Evolutionary conservation across 495 filamentous ascomycete species (phyloP), one percentile per base, ranked within the genome.

Genomic region (Parathielavia hyrcaniae): DNA sequence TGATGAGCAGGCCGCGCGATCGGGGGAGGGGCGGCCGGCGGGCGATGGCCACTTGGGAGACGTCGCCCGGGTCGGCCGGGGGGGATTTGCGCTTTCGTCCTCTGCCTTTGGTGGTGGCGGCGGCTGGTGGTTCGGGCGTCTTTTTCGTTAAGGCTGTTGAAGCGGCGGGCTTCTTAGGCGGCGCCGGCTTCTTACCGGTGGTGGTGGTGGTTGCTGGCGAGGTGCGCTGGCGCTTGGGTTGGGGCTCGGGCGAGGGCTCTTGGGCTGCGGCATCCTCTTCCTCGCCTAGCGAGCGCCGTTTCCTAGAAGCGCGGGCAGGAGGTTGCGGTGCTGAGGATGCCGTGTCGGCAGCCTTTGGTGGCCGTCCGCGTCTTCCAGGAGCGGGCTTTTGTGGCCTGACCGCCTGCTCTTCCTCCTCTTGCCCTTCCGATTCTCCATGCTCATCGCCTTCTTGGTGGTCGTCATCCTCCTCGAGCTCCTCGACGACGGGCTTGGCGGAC

Each of bases 1-100:
- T 74, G 53, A 89, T 85, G 54, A 87, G 80, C 4, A 91, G 75
- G 50, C 84, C 85, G 55, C 83, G 82, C 40, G 75, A 75, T 59
- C 73, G 81, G 45, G 80, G 80, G 7, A 78, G 69, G 16, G 79
- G 77, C 26, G 81, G 81, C 0, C 77, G 75, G 9, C 74, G 77
- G 36, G 77, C 71, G 14, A 79, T 49, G 22, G 53, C 62, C 6
- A 70, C 64, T 7, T 48, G 67, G 44, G 74, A 75, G 4, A 66
- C 65, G 26, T 79, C 76, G 36, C 69, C 72, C 1, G 67, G 14
- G 64, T 30, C 22, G 49, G 65, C 60, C 14, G 67, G 57, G 30
- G 74, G 74, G 10, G 70, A 71, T 58, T 73, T 75, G 60, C 68
- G 70, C 51, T 69, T 73, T 16, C 75, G 70, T 38, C 69, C 70